phyloP scores from a whole-genome alignment of 208 protist genomes.

The Blechomonas ayalai region DNA sequence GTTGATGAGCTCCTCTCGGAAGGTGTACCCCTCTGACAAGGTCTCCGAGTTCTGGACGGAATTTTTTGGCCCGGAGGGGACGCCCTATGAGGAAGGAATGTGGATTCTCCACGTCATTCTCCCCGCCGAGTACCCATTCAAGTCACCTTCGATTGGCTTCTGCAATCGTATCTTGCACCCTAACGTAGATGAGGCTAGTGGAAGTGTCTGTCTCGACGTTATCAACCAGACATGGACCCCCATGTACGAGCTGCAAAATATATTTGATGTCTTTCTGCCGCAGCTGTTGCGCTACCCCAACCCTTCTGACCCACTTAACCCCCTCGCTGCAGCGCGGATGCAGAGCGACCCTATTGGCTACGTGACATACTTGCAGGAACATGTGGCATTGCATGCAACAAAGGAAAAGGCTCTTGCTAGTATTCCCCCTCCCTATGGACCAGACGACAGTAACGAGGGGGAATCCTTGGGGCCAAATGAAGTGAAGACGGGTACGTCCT shows the following conservation, averaged over 20 bases:
- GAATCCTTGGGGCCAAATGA: slow-evolving; percentile 3
- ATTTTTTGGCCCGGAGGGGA: slow-evolving; percentile 95
- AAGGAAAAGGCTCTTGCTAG: slow-evolving; percentile 34
- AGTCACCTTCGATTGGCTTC: slow-evolving; percentile 98
- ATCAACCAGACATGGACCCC: slow-evolving; percentile 99
- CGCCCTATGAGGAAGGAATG: slow-evolving; percentile 93
- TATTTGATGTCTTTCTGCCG: slow-evolving; percentile 97
- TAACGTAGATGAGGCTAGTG: slow-evolving; percentile 97
- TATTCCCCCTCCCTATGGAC: slow-evolving; percentile 24
- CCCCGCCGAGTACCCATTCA: slow-evolving; percentile 97
- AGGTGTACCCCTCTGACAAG: slow-evolving; percentile 90
- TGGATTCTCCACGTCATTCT: slow-evolving; percentile 97
- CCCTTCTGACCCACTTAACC: slow-evolving; percentile 96
- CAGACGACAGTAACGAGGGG: slow-evolving; percentile 8
- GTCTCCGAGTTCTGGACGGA: slow-evolving; percentile 95
- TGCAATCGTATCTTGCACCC: slow-evolving; percentile 97
- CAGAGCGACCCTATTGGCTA: slow-evolving; percentile 84
- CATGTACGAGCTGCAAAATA: slow-evolving; percentile 94
- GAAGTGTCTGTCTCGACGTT: slow-evolving; percentile 98
- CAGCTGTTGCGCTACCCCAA: slow-evolving; percentile 98
- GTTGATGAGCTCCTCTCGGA: slow-evolving; percentile 94
- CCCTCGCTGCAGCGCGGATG: slow-evolving; percentile 90
- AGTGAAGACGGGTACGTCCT: slow-evolving; percentile 2
- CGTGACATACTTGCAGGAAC: slow-evolving; percentile 50
- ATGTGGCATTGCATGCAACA: slow-evolving; percentile 63